These are phyloP conservation scores for Boletus albobrunnescens DNA, from an alignment of 1,284 basidiomycete species.

Conservation along the genomic window DNA sequence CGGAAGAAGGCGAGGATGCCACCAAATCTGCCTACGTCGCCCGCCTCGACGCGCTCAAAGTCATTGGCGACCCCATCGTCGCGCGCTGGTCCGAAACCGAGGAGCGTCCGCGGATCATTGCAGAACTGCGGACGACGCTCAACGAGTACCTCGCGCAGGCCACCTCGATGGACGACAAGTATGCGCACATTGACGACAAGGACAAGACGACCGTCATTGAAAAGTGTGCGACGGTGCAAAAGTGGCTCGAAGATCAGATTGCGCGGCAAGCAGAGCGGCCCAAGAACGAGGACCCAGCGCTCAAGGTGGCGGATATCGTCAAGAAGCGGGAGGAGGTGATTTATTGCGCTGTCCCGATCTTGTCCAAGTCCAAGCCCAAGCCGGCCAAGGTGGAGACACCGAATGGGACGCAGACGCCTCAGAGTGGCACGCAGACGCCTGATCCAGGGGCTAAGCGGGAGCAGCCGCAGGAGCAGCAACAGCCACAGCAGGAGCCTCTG, in stretches of 20 bases:
- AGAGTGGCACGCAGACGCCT: conserved; percentile 55
- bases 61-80: conserved; percentile 79
- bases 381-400: conserved; percentile 53
- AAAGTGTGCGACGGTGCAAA: conserved; percentile 76
- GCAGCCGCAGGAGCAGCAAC: conserved; percentile 26
- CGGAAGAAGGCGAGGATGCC: conserved; percentile 91
- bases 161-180: conserved; percentile 78
- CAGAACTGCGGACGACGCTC: conserved; percentile 78
- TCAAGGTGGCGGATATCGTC: conserved; percentile 75
- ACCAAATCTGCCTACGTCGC: conserved; percentile 85
- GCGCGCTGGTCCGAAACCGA: conserved; percentile 79
- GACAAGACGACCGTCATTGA: conserved; percentile 82
- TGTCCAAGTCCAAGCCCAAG: conserved; percentile 87
- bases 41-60: conserved; percentile 77
- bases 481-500: conserved; percentile 47
- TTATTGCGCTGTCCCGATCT: conserved; percentile 79
- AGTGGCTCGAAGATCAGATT: conserved; percentile 91
- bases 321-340: conserved; percentile 89
- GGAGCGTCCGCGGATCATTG: conserved; percentile 67
- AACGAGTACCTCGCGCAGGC: conserved; percentile 81
- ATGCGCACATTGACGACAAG: conserved; percentile 82
- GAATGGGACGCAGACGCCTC: conserved; percentile 55
- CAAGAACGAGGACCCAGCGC: conserved; percentile 82
- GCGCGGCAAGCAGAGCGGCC: conserved; percentile 79
- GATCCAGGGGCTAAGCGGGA: conserved; percentile 41